These are phyloP conservation scores for Odontarrhena argentea DNA, from an alignment of 345 rosid species.

Conservation along the genomic window DNA sequence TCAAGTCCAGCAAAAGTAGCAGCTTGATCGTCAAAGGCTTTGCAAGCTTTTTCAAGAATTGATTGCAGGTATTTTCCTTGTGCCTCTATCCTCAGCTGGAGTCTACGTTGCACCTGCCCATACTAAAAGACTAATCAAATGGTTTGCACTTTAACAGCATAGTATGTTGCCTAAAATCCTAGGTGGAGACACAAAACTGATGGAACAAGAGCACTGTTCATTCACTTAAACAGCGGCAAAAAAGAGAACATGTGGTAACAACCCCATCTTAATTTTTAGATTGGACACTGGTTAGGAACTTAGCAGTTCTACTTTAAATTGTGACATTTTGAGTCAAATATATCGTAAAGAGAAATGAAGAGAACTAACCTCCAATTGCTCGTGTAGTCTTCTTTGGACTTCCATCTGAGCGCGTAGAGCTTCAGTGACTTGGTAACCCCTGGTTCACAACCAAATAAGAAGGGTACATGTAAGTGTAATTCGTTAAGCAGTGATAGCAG, in stretches of 20 bases:
- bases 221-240: background rate
- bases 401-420: slow-evolving; percentile 98
- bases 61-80: slow-evolving; percentile 91
- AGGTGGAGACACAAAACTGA: slow-evolving; percentile 1
- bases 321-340: background rate
- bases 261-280: background rate
- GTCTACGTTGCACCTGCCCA: slow-evolving; percentile 85
- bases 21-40: slow-evolving; percentile 79
- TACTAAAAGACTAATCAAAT: slow-evolving; percentile 33
- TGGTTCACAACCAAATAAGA: slow-evolving; percentile 44
- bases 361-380: slow-evolving; percentile 85
- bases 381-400: slow-evolving; percentile 95
- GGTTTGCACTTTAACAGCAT: slow-evolving; percentile 21
- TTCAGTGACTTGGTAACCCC: slow-evolving; percentile 92
- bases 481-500: slow-evolving; percentile 12
- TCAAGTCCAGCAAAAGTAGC: slow-evolving; percentile 71
- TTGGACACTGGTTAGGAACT: background rate
- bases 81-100: slow-evolving; percentile 91
- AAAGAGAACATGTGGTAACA: background rate
- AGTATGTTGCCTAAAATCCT: background rate
- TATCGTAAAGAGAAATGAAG: slow-evolving; percentile 5
- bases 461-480: background rate
- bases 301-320: background rate
- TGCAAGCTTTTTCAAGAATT: slow-evolving; percentile 94
- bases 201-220: slow-evolving; percentile 3